These are phyloP conservation scores for Cynara cardunculus DNA, from an alignment of 129 eudicot species.

Conservation along the genomic window DNA sequence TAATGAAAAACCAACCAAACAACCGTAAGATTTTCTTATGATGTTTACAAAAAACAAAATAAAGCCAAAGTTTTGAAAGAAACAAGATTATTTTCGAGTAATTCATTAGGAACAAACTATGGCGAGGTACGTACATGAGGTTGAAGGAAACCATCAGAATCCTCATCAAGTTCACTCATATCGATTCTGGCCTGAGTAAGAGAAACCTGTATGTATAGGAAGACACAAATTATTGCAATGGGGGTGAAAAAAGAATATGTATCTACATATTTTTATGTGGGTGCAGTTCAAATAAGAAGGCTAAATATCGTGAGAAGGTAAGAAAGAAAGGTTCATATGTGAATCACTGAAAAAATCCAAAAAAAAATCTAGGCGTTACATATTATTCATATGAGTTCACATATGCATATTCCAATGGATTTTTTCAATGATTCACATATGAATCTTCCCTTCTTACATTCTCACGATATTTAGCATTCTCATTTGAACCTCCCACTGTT, in stretches of 20 bases:
- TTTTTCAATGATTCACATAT: neutral
- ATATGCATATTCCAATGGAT: neutral
- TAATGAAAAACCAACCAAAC: no score
- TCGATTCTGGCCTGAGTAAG: conserved; percentile 96
- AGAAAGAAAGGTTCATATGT: neutral
- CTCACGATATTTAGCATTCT: neutral
- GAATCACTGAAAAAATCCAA: neutral
- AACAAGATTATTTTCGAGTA: conserved; percentile 1
- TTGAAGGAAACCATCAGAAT: conserved; percentile 96
- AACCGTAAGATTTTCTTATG: neutral
- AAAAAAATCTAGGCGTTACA: neutral
- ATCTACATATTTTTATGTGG: neutral
- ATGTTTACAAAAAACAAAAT: neutral
- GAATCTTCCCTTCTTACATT: neutral
- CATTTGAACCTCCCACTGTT: neutral
- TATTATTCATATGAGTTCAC: neutral
- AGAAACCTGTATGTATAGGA: conserved; percentile 58
- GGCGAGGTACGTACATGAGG: conserved; percentile 52
- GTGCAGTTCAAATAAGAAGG: neutral
- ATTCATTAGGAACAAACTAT: neutral
- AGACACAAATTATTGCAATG: neutral
- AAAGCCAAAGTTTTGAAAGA: neutral
- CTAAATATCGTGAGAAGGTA: neutral
- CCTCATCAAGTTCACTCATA: conserved; percentile 98
- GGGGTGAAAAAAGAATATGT: neutral